phyloP scores from a whole-genome alignment of 1,284 basidiomycete genomes.

The Fomitopsis betulina region DNA sequence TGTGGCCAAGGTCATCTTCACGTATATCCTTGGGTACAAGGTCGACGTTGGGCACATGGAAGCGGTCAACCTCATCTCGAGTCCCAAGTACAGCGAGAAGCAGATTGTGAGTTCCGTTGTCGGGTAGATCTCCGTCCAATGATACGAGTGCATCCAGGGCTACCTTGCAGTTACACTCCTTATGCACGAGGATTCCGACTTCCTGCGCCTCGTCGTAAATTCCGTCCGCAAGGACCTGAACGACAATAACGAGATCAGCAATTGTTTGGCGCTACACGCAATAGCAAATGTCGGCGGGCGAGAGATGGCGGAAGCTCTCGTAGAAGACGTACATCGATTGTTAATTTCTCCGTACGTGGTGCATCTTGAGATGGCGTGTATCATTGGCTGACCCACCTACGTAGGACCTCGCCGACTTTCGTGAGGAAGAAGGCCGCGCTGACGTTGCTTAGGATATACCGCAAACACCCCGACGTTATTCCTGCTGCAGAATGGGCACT shows the following conservation, averaged over 20 bases:
- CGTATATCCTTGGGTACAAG: slow-evolving; percentile 98
- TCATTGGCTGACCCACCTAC: slow-evolving; percentile 4
- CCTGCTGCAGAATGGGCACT: slow-evolving; percentile 94
- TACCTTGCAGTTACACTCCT: slow-evolving; percentile 96
- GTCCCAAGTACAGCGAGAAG: slow-evolving; percentile 96
- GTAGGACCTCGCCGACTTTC: slow-evolving; percentile 88
- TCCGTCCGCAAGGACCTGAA: slow-evolving; percentile 98
- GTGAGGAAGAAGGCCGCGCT: slow-evolving; percentile 99
- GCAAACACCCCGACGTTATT: slow-evolving; percentile 94
- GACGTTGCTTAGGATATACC: slow-evolving; percentile 88
- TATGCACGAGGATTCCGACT: slow-evolving; percentile 98
- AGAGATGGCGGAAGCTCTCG: slow-evolving; percentile 97
- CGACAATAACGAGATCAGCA: slow-evolving; percentile 91
- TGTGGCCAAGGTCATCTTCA: slow-evolving; percentile 97
- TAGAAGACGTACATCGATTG: slow-evolving; percentile 89
- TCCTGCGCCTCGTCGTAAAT: slow-evolving; percentile 93
- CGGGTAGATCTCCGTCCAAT: not conserved
- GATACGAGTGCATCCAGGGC: slow-evolving; percentile 49
- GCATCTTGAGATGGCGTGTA: not conserved
- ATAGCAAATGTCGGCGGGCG: slow-evolving; percentile 97
- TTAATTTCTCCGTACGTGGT: slow-evolving; percentile 88
- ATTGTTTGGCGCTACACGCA: slow-evolving; percentile 95
- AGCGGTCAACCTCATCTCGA: slow-evolving; percentile 96
- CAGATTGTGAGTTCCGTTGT: slow-evolving; percentile 78
- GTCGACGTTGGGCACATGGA: slow-evolving; percentile 99